phyloP scores from a whole-genome alignment of 257 asterid genomes.

The Anisodus acutangulus region DNA sequence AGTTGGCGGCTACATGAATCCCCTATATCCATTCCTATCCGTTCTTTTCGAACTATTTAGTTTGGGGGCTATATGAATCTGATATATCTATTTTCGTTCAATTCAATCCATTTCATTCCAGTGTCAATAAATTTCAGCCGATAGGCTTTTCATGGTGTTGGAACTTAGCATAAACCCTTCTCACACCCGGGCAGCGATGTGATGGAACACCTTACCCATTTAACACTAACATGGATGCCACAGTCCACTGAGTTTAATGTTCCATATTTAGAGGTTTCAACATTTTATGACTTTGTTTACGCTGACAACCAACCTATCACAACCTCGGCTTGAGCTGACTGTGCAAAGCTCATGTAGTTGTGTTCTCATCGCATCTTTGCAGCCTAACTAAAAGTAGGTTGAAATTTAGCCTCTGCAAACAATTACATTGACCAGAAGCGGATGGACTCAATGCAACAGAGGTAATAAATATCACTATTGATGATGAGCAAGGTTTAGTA shows the following conservation, averaged over 20 bases:
- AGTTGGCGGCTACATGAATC: background rate
- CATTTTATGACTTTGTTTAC: background rate
- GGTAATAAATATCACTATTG: background rate
- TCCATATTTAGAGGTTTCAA: background rate
- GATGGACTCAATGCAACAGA: background rate
- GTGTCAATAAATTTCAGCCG: background rate
- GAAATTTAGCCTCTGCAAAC: background rate
- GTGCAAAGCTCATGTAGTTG: slow-evolving; percentile 5
- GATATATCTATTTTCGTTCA: background rate
- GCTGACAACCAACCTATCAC: background rate
- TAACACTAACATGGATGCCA: background rate
- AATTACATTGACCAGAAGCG: background rate
- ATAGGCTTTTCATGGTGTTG: background rate
- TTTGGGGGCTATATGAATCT: background rate
- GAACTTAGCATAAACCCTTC: slow-evolving; percentile 9
- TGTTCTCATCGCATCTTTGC: background rate
- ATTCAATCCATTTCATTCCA: slow-evolving; percentile 1
- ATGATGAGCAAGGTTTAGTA: background rate
- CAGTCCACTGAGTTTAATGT: background rate
- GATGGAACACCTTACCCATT: slow-evolving; percentile 3
- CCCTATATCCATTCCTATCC: background rate
- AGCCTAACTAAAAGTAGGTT: background rate
- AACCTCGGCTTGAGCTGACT: background rate
- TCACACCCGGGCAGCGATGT: background rate
- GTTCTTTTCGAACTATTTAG: slow-evolving; percentile 3